Evolutionary conservation across 1,284 basidiomycete species (phyloP), one percentile per base, ranked within the genome.

Genomic region (Boletus smithii): DNA sequence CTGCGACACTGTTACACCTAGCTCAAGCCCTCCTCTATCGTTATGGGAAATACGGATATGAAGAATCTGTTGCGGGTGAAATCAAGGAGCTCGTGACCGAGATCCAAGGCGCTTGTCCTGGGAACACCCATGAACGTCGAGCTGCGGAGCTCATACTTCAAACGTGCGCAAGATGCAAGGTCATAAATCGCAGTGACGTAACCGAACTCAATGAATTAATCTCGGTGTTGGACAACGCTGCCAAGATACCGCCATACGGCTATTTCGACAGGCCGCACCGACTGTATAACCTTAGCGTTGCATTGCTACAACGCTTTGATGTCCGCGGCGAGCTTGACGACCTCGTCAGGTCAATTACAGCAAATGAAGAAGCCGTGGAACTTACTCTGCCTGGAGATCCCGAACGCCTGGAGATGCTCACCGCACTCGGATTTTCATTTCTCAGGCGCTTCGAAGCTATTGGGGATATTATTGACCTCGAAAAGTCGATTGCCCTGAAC

Each of bases 251-350:
- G 3, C 35, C 40, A 14, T 11, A 16, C 4, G 36, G 22, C 10
- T 23, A 38, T 27, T 33, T 45, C 6, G 27, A 39, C 31, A 30
- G 26, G 11, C 35, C 20, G 1, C 8, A 10, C 1, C 6, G 39
- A 13, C 27, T 56, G 18, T 18, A 44, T 13, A 56, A 50, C 30
- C 46, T 53, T 9, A 16, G 29, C 1, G 20, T n/a, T 27, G 29
- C 34, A 26, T 22, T 48, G 11, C 27, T 8, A 4, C 8, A 0
- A 20, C 37, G 41, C 22, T 53, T 36, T 14, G 18, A 30, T 9
- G 10, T 26, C 4, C 18, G 9, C 22, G 6, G 39, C 13, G 8
- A 51, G 9, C 16, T 26, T 5, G 6, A 17, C 6, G 36, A 44
- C 29, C 32, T 49, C 16, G 27, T 37, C 30, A 13, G 16, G 16